These are phyloP conservation scores for Diplodia corticola DNA, from an alignment of 2,329 filamentous ascomycete genomes.

Conservation along the genomic window DNA sequence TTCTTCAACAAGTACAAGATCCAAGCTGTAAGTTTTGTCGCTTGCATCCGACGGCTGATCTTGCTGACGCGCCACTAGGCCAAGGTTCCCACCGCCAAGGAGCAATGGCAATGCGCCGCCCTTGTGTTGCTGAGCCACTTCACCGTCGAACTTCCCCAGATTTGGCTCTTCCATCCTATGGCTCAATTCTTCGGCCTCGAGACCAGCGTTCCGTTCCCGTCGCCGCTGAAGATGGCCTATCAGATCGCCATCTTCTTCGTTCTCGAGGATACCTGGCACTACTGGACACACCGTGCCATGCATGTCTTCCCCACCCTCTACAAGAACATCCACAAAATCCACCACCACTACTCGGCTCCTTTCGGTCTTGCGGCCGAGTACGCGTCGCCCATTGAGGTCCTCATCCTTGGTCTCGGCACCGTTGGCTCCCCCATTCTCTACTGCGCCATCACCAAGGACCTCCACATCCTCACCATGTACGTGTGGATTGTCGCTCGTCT, in stretches of 20 bases:
- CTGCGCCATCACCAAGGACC: constrained; percentile 77
- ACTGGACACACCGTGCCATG: constrained; percentile 90
- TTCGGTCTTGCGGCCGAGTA: constrained; percentile 97
- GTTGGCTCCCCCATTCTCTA: constrained; percentile 81
- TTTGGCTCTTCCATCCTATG: constrained; percentile 98
- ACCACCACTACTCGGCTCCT: constrained; percentile 97
- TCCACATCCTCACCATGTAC: constrained; percentile 98
- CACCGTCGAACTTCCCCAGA: constrained; percentile 96
- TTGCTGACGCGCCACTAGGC: constrained; percentile 44
- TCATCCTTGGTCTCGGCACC: constrained; percentile 86
- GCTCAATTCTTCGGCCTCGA: constrained; percentile 88
- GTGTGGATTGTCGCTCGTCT: constrained; percentile 89
- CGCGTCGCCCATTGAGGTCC: constrained; percentile 94
- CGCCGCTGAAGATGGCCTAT: constrained; percentile 79
- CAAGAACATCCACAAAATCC: constrained; percentile 97
- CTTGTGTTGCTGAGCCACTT: constrained; percentile 94
- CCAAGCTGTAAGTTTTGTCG: constrained; percentile 64
- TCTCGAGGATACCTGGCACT: constrained; percentile 96
- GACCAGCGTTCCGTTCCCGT: constrained; percentile 86
- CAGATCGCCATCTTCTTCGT: constrained; percentile 95
- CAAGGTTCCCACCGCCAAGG: constrained; percentile 88
- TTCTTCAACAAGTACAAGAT: constrained; percentile 94
- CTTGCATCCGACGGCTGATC: neutral
- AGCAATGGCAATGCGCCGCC: constrained; percentile 92
- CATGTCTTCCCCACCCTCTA: constrained; percentile 89